Base-by-base conservation (phyloP, 208 protist genomes). In the Crithidia bombi region DNA sequence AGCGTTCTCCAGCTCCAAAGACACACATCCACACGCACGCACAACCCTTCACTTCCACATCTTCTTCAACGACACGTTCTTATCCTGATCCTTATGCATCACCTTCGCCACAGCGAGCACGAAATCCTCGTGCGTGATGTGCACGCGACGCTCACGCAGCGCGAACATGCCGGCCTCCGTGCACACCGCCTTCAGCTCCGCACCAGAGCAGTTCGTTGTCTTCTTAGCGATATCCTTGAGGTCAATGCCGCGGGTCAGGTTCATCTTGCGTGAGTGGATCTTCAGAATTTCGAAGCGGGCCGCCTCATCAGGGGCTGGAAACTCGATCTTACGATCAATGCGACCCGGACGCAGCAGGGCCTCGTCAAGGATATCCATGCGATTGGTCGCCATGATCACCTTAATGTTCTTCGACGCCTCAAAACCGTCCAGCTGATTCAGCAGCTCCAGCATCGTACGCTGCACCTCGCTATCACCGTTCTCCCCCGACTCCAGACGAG, bases 111-210 rank as follows among this genome's bases (percentile, higher is more conserved):
- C 99, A 21, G 99, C 98, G 65, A 99, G 97, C 73, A 99, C 98
- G 87, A 99, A 99, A 81, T 99, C 99, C 79, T 99, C 99, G 80
- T 99, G 98, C 28, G 97, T 99, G 30, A 99, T 99, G 89, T 99
- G 99, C 26, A 99, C 94, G 57, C 99, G 94, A n/a, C 99, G 92
- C 86, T 99, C 99, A 59, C 99, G 93, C 35, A 99, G 88, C 26
- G 99, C 99, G 80, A 99, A 99, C 98, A 99, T 99, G 68, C 99
- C 98, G 4, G 92, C 93, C 77, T 98, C 95, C 19, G 93, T 98
- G 79, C 93, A 97, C 49, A 96, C 90, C 71, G 77, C 98, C 86
- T 99, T 99, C 67, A 99, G 83, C 73, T 99, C 99, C 21, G 99
- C 99, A 30, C 99, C 99, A n/a, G 97, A 99, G 50, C 98, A 98